Conservation (phyloP, 2,329 filamentous ascomycete genomes). For the Colletotrichum gloeosporioides region DNA sequence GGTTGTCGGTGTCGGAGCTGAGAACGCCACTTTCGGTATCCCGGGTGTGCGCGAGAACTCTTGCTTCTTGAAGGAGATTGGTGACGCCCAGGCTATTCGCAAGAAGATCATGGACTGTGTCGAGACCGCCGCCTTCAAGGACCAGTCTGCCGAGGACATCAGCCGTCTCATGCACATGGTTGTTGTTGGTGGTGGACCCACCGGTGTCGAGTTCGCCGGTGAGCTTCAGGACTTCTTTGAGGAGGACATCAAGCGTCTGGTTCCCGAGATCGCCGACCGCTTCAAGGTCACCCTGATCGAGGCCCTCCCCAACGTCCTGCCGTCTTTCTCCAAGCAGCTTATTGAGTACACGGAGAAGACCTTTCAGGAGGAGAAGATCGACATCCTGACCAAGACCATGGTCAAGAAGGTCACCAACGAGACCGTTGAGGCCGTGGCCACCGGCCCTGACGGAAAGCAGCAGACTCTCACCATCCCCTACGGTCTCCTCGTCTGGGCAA, state of each 20-base stretch:
- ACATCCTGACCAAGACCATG: constrained; percentile 98
- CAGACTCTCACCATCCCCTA: constrained; percentile 83
- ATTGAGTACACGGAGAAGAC: constrained; percentile 99
- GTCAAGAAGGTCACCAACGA: constrained; percentile 96
- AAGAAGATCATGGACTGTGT: constrained; percentile 99
- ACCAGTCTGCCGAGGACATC: constrained; percentile 85
- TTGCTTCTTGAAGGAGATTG: constrained; percentile 98
- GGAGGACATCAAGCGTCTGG: constrained; percentile 96
- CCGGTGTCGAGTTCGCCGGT: constrained; percentile 97
- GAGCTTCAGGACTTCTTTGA: constrained; percentile 99
- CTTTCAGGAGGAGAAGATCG: constrained; percentile 98
- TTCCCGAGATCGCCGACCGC: constrained; percentile 91
- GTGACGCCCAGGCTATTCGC: constrained; percentile 92
- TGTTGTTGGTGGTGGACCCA: constrained; percentile 90
- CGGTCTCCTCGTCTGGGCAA: constrained; percentile 97
- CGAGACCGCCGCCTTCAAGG: constrained; percentile 98
- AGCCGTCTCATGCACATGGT: constrained; percentile 98
- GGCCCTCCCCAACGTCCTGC: constrained; percentile 93
- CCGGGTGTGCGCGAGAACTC: constrained; percentile 93
- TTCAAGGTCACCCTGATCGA: constrained; percentile 98
- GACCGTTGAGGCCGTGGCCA: constrained; percentile 88
- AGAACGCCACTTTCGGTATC: constrained; percentile 98
- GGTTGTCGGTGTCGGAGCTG: constrained; percentile 94
- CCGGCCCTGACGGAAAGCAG: constrained; percentile 84
- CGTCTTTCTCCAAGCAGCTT: constrained; percentile 98